A percentile compares a stretch with the other conserved stretches of the same genome.
These are phyloP conservation scores for Typha latifolia DNA, from an alignment of 176 grass and related monocot species.

Conservation along the genomic window DNA sequence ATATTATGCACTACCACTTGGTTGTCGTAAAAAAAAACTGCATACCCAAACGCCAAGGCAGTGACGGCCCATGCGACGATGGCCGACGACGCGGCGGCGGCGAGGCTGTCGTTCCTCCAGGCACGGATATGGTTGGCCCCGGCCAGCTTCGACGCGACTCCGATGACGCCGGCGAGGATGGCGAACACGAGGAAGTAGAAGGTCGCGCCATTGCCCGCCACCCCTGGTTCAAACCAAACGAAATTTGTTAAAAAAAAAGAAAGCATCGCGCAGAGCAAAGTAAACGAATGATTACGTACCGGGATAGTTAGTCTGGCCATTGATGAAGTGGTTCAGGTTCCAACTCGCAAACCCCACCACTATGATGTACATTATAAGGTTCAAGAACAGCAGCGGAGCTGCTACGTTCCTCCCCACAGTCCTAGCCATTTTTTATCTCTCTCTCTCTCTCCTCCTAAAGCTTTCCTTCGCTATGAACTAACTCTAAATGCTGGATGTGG, in stretches of 20 bases:
- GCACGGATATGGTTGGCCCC: slow-evolving; percentile 48
- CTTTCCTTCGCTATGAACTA: no score
- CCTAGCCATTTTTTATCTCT: background rate
- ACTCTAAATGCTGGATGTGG: no score
- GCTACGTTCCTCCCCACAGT: slow-evolving; percentile 39
- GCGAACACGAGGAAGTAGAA: slow-evolving; percentile 77
- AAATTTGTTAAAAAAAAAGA: background rate
- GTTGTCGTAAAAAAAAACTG: background rate
- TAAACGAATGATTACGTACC: slow-evolving; percentile 10
- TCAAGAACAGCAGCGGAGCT: slow-evolving; percentile 66
- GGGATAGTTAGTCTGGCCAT: slow-evolving; percentile 42
- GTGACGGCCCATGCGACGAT: slow-evolving; percentile 65
- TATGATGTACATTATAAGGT: slow-evolving; percentile 66
- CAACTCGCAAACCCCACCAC: slow-evolving; percentile 66
- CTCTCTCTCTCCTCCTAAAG: no score
- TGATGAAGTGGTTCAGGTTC: slow-evolving; percentile 84
- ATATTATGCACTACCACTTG: background rate
- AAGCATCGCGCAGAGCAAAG: background rate
- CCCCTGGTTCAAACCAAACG: slow-evolving; percentile 25
- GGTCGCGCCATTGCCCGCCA: slow-evolving; percentile 66
- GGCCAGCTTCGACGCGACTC: slow-evolving; percentile 38
- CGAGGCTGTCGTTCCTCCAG: slow-evolving; percentile 53
- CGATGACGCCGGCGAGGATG: slow-evolving; percentile 62
- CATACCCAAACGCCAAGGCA: slow-evolving; percentile 57
- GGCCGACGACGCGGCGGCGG: slow-evolving; percentile 33